phyloP scores from a whole-genome alignment of 768 basidiomycete genomes.

The Lactarius trivialis region DNA sequence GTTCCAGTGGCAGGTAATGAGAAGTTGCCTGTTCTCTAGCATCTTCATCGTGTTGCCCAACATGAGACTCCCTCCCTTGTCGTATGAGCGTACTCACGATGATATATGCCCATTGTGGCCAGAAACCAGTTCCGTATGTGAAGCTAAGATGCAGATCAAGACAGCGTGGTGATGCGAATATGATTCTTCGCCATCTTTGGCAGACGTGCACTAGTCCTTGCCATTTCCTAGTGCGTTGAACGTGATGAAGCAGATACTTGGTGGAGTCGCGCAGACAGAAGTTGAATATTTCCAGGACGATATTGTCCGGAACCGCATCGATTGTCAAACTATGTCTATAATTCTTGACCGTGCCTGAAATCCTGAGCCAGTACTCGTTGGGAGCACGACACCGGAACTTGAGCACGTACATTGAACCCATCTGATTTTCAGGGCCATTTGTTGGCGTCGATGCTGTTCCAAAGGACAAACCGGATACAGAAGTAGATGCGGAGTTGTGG shows the following conservation, averaged over 20 bases:
- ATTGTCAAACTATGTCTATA: neutral
- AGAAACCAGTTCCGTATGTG: too few relatives aligned
- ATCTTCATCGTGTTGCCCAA: too few relatives aligned
- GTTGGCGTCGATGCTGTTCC: neutral
- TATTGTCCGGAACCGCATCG: neutral
- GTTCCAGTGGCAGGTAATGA: too few relatives aligned
- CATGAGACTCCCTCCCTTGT: too few relatives aligned
- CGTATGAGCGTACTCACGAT: too few relatives aligned
- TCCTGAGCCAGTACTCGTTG: neutral
- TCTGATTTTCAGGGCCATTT: neutral
- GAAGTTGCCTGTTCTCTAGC: too few relatives aligned
- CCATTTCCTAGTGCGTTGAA: neutral
- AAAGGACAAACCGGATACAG: neutral
- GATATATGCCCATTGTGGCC: too few relatives aligned
- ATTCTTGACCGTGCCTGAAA: neutral
- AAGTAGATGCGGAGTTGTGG: neutral
- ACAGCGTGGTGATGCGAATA: neutral
- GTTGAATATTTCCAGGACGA: neutral
- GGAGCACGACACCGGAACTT: neutral
- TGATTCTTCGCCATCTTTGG: neutral
- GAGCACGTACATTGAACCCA: neutral
- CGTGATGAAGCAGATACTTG: neutral
- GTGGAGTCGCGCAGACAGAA: neutral
- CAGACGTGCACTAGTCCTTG: neutral
- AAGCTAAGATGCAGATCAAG: neutral